Evolutionary conservation across 2,329 filamentous ascomycete species (phyloP).

Genomic region (Fusarium xylarioides): DNA sequence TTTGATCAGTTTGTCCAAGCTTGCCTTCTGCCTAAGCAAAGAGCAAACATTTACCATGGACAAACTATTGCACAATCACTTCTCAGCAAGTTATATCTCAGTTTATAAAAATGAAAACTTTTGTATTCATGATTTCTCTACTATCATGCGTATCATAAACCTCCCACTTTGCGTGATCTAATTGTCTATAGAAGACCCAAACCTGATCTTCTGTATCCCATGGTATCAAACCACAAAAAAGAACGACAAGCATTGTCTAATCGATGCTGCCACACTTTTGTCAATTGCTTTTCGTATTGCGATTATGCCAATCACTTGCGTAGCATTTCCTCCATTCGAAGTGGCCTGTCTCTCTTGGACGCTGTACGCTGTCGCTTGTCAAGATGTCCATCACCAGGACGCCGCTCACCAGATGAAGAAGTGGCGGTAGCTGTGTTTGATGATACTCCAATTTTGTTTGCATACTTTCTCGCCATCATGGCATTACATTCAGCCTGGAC

Average conservation of each 20-base stretch:
- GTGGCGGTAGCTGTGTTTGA: background rate
- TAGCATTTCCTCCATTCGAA: too few relatives aligned
- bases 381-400: background rate
- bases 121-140: background rate
- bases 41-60: accelerated
- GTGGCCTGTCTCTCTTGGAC: background rate
- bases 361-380: background rate
- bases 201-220: background rate
- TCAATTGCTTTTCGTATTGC: background rate
- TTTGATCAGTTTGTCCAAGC: background rate
- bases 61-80: background rate
- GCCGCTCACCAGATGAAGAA: background rate
- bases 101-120: background rate
- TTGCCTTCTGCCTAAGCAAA: background rate
- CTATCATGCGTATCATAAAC: background rate
- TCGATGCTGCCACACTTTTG: background rate
- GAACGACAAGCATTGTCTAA: background rate
- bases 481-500: background rate
- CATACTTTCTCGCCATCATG: background rate
- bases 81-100: background rate
- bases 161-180: background rate
- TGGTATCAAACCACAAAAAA: background rate
- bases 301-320: background rate
- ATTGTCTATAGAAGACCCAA: background rate
- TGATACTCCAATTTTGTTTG: background rate